Percentiles rank a stretch among this genome's conserved stretches.
Evolutionary conservation across 805 yeast genomes (phyloP).

Genomic region (Schizosaccharomyces osmophilus): DNA sequence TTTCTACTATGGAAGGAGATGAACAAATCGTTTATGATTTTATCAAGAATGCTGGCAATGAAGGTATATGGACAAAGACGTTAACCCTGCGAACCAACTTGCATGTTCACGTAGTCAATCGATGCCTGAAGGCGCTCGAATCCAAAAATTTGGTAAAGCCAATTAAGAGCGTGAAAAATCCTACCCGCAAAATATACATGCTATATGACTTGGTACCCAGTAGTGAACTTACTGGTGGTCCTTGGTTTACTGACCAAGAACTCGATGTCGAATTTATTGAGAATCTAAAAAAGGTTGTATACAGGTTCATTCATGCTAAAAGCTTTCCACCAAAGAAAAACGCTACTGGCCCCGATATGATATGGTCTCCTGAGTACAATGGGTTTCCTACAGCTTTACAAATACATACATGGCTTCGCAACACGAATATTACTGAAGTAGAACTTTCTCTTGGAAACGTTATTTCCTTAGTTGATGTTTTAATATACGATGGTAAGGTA

Average conservation of each 20-base stretch:
- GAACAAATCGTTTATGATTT: constrained; percentile 59
- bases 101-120: constrained; percentile 60
- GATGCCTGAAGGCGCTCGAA: constrained; percentile 56
- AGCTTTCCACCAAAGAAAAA: constrained; percentile 29
- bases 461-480: constrained; percentile 62
- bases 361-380: constrained; percentile 23
- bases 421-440: constrained; percentile 54
- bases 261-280: constrained; percentile 84
- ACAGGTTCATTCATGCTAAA: constrained; percentile 60
- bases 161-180: constrained; percentile 73
- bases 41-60: constrained; percentile 63
- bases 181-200: constrained; percentile 92
- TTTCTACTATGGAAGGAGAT: constrained; percentile 16
- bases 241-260: constrained; percentile 95
- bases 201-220: constrained; percentile 80
- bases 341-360: constrained; percentile 7
- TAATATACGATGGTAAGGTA: constrained; percentile 64
- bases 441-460: constrained; percentile 55
- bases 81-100: constrained; percentile 62
- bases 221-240: constrained; percentile 92
- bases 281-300: constrained; percentile 54
- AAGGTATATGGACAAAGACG: constrained; percentile 82
- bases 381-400: constrained; percentile 49
- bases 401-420: constrained; percentile 47
- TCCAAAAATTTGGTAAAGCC: constrained; percentile 60